These are phyloP conservation scores for Purshia tridentata DNA, from an alignment of 306 rosid species.

Conservation along the genomic window DNA sequence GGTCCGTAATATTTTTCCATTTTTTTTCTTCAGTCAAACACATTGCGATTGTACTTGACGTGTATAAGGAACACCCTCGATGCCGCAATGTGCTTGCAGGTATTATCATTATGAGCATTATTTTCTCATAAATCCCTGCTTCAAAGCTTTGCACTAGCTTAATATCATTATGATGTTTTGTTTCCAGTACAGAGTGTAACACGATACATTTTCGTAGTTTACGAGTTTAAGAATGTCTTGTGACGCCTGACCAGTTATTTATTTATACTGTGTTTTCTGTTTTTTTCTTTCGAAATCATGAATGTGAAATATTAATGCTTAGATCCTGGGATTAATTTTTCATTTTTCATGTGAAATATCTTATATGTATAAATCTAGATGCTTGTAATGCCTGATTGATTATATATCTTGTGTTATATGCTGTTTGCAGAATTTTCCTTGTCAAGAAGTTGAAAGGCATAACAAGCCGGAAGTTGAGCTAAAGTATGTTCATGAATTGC, in stretches of 20 bases:
- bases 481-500: conserved; percentile 50
- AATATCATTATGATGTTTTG: neutral
- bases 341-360: neutral
- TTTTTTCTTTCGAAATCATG: neutral
- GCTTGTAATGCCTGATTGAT: conserved; percentile 3
- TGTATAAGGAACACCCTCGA: conserved; percentile 91
- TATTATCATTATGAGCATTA: neutral
- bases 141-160: neutral
- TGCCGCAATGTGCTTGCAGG: conserved; percentile 98
- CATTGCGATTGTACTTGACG: conserved; percentile 72
- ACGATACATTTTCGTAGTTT: neutral
- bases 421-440: conserved; percentile 77
- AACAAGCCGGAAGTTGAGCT: conserved; percentile 98
- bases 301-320: conserved; percentile 11
- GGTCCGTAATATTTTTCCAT: too few relatives aligned
- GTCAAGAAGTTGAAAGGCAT: conserved; percentile 99
- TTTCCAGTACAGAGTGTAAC: neutral
- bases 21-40: conserved; percentile 45
- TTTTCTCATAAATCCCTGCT: neutral
- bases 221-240: conserved; percentile 3
- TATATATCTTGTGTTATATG: neutral
- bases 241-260: neutral
- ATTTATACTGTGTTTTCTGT: neutral
- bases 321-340: neutral
- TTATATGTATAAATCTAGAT: neutral